These are phyloP conservation scores for Vitis rotundifolia DNA, from an alignment of 164 flowering plant species.

Conservation along the genomic window DNA sequence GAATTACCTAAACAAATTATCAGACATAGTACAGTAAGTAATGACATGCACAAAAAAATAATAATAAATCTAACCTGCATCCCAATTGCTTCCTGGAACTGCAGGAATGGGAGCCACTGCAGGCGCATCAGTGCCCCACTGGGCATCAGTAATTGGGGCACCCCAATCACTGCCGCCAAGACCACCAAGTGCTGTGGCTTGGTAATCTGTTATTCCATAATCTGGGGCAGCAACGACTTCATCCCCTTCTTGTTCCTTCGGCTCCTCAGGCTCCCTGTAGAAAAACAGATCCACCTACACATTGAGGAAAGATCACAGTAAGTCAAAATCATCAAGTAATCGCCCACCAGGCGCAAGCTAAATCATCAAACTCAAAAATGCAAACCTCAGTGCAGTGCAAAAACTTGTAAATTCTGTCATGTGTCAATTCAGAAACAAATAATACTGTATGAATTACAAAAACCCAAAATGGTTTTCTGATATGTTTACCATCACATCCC, in stretches of 20 bases:
- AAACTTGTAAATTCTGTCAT: too few relatives aligned
- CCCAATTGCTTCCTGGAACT: conserved; percentile 30
- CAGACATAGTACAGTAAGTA: too few relatives aligned
- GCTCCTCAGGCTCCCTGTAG: conserved; percentile 86
- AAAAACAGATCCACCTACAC: conserved; percentile 82
- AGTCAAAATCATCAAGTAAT: not conserved
- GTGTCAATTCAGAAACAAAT: not conserved
- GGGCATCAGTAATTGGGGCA: conserved; percentile 32
- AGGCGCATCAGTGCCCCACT: conserved; percentile 37
- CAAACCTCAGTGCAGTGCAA: not conserved
- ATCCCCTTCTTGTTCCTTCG: conserved; percentile 67
- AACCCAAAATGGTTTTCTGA: not conserved
- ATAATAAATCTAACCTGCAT: conserved; percentile 31
- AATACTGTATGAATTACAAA: not conserved
- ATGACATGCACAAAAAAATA: too few relatives aligned
- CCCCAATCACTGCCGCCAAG: conserved; percentile 37
- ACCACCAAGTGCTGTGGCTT: conserved; percentile 14
- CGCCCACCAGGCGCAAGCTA: not conserved
- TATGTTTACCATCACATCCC: conserved; percentile 52
- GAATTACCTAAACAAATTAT: too few relatives aligned
- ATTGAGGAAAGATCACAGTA: not conserved
- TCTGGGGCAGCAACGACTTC: conserved; percentile 42
- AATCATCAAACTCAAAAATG: not conserved
- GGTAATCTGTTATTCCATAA: conserved; percentile 33
- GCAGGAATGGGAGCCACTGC: conserved; percentile 26